These are phyloP conservation scores for Talaromyces proteolyticus DNA, from an alignment of 495 filamentous ascomycete genomes.

Conservation along the genomic window DNA sequence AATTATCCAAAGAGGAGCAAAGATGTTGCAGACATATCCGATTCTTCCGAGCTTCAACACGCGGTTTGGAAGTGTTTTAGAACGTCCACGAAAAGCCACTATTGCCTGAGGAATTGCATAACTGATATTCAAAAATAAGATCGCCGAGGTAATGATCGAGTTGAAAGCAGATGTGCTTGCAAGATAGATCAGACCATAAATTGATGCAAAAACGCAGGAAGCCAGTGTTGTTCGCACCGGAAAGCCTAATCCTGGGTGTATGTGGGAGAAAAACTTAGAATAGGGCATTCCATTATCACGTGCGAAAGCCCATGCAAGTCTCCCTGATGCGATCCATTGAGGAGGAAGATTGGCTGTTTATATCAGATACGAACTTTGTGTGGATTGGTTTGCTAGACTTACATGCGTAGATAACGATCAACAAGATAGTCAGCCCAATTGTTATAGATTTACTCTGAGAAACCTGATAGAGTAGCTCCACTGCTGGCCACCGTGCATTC, in stretches of 20 bases:
- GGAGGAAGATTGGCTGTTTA: background rate
- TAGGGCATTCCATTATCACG: slow-evolving; percentile 45
- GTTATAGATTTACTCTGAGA: slow-evolving; percentile 19
- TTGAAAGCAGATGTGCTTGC: slow-evolving; percentile 36
- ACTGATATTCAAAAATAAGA: slow-evolving; percentile 28
- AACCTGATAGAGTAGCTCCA: slow-evolving; percentile 20
- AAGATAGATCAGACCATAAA: slow-evolving; percentile 35
- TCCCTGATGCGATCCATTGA: background rate
- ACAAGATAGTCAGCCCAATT: slow-evolving; percentile 18
- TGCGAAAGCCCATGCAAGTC: slow-evolving; percentile 37
- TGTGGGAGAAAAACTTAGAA: slow-evolving; percentile 27
- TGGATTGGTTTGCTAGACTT: background rate
- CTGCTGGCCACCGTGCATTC: slow-evolving; percentile 14
- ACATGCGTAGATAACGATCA: slow-evolving; percentile 20
- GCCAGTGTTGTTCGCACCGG: slow-evolving; percentile 23
- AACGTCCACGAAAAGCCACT: slow-evolving; percentile 20
- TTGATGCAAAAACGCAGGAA: slow-evolving; percentile 16
- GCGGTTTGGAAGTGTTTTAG: slow-evolving; percentile 16
- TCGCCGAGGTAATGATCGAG: slow-evolving; percentile 30
- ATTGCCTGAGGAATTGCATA: slow-evolving; percentile 31
- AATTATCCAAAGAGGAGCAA: slow-evolving; percentile 22
- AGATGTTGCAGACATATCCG: slow-evolving; percentile 26
- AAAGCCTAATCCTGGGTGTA: slow-evolving; percentile 14
- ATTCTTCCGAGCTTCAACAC: slow-evolving; percentile 20
- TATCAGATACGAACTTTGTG: too few relatives aligned